These are phyloP conservation scores for Stereum hirsutum DNA, from an alignment of 1,284 basidiomycete species.

Conservation along the genomic window DNA sequence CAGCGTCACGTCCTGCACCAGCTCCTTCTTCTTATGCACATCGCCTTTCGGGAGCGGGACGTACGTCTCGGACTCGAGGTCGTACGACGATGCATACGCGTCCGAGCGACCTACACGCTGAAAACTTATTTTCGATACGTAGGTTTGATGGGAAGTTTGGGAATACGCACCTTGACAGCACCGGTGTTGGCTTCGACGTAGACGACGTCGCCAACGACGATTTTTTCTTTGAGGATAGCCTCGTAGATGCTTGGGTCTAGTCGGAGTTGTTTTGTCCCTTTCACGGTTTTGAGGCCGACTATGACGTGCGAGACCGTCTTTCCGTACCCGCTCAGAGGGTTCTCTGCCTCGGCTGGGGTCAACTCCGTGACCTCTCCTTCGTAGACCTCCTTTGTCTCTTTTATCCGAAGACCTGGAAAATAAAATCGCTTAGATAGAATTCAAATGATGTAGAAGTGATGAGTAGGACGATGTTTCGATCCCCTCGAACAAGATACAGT, in stretches of 20 bases:
- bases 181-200: conserved; percentile 95
- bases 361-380: conserved; percentile 98
- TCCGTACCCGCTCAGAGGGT: conserved; percentile 93
- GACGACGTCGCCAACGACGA: conserved; percentile 94
- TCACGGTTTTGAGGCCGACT: conserved; percentile 94
- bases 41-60: conserved; percentile 97
- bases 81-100: conserved; percentile 97
- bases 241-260: conserved; percentile 96
- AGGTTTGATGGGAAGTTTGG: conserved; percentile 3
- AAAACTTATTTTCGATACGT: conserved; percentile 2
- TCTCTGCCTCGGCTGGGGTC: conserved; percentile 92
- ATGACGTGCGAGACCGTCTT: conserved; percentile 98
- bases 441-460: no score
- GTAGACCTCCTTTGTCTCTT: conserved; percentile 98
- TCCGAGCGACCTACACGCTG: conserved; percentile 94
- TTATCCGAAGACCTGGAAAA: conserved; percentile 78
- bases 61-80: conserved; percentile 97
- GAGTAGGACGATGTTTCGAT: background rate
- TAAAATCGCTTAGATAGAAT: background rate
- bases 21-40: conserved; percentile 95
- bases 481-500: background rate
- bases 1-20: conserved; percentile 95
- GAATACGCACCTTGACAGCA: conserved; percentile 75
- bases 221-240: conserved; percentile 95
- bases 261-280: conserved; percentile 95